Percentiles rank a stretch among this genome's conserved stretches.
Conservation (phyloP, 2,329 filamentous ascomycete genomes). For the Drechslerella stenobrocha region DNA sequence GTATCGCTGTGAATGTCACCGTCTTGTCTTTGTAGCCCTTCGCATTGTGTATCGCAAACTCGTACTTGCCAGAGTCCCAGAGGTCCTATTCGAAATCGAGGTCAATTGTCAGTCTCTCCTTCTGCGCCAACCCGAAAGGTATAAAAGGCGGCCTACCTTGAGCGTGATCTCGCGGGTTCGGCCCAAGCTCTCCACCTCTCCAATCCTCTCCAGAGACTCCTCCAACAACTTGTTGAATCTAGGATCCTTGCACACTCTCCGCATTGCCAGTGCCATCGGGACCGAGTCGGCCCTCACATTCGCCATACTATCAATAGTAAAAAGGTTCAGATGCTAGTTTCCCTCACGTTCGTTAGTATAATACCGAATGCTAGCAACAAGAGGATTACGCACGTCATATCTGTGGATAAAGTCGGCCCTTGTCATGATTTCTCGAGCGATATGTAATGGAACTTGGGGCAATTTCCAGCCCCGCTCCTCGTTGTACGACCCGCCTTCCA, state of each 20-base stretch:
- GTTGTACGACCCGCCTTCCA: slow-evolving; percentile 60
- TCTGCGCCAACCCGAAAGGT: not conserved
- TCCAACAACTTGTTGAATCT: slow-evolving; percentile 84
- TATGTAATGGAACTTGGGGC: slow-evolving; percentile 77
- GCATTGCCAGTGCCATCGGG: slow-evolving; percentile 92
- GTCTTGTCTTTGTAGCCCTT: slow-evolving; percentile 55
- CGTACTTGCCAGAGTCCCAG: slow-evolving; percentile 62
- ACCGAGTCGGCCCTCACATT: slow-evolving; percentile 91
- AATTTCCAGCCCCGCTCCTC: slow-evolving; percentile 72
- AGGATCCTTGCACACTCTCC: slow-evolving; percentile 73
- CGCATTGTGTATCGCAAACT: slow-evolving; percentile 55
- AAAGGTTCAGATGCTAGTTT: slow-evolving; percentile 75
- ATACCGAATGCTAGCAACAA: no score
- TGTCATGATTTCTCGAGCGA: slow-evolving; percentile 90
- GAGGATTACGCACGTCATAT: slow-evolving; percentile 70
- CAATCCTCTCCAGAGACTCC: slow-evolving; percentile 78
- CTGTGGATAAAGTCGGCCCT: slow-evolving; percentile 89
- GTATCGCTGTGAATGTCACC: slow-evolving; percentile 55
- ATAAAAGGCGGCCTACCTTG: slow-evolving; percentile 63
- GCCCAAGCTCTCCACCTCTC: slow-evolving; percentile 89
- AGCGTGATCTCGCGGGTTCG: slow-evolving; percentile 92
- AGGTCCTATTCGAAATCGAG: slow-evolving; percentile 57
- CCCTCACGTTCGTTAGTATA: slow-evolving; percentile 1
- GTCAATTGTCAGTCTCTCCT: not conserved
- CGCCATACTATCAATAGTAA: slow-evolving; percentile 85